These are phyloP conservation scores for Aspergillus sp. DNA, from an alignment of 2,329 filamentous ascomycete species.

Conservation along the genomic window DNA sequence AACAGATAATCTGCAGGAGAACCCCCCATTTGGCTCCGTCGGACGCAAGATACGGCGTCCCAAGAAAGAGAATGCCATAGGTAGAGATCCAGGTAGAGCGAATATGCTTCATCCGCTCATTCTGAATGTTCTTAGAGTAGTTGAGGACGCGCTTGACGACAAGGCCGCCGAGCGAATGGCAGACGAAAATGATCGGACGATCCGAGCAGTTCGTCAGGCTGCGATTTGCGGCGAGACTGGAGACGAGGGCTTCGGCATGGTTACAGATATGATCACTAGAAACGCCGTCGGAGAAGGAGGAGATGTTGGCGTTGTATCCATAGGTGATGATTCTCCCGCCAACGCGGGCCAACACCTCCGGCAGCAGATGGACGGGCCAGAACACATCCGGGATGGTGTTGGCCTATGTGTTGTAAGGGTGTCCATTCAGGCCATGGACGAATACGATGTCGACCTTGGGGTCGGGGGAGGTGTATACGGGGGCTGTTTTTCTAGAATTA, in stretches of 20 bases:
- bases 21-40: slow-evolving; percentile 66
- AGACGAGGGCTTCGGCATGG: slow-evolving; percentile 68
- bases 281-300: slow-evolving; percentile 50
- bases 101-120: slow-evolving; percentile 60
- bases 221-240: slow-evolving; percentile 61
- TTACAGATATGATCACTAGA: slow-evolving; percentile 67
- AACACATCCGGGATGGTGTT: slow-evolving; percentile 49
- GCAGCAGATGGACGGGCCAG: slow-evolving; percentile 69
- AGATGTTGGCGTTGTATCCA: slow-evolving; percentile 69
- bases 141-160: slow-evolving; percentile 68
- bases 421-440: slow-evolving; percentile 68
- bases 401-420: slow-evolving; percentile 63
- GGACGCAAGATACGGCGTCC: slow-evolving; percentile 71
- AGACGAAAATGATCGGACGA: slow-evolving; percentile 73
- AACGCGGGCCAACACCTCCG: slow-evolving; percentile 55
- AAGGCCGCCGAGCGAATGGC: slow-evolving; percentile 71
- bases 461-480: slow-evolving; percentile 37
- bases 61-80: slow-evolving; percentile 72
- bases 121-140: slow-evolving; percentile 61
- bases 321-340: slow-evolving; percentile 66
- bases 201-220: slow-evolving; percentile 50
- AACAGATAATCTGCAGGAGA: slow-evolving; percentile 66
- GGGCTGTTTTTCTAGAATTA: no score
- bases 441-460: slow-evolving; percentile 58
- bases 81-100: slow-evolving; percentile 71